Evolutionary conservation across 2,329 filamentous ascomycete genomes (phyloP), one percentile per base, ranked within the genome.

Genomic region (Fusarium sp.): DNA sequence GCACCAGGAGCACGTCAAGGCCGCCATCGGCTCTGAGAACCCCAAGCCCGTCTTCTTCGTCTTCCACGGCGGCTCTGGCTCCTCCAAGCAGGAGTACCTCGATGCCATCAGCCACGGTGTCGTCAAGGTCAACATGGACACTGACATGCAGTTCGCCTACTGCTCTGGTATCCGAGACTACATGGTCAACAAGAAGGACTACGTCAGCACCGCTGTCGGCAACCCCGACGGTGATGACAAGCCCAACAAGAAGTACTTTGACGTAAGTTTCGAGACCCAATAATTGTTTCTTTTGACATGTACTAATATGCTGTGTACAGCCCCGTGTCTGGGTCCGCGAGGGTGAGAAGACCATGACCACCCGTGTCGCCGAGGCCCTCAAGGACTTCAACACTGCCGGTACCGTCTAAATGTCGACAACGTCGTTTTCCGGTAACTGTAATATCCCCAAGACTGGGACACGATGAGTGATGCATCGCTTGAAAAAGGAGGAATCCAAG

Each of bases 41-140:
- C 90, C 94, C 83, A 98, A 98, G 93, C 97, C 97, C 78, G 94
- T 98, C 83, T 98, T 95, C 92, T 95, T 99, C 82, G 97, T 99
- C 85, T 99, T 99, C 93, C 97, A 99, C 90, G 97, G 97, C 82
- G 97, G 97, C 81, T 97, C 94, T 75, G 97, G 97, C 78, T 97
- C 94, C 77, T 89, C 90, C 84, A 97, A 98, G 89, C 86, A 94
- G 79, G 97, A 99, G 88, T 99, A 94, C 90, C 89, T 88, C 75
- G 91, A 95, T 80, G 96, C 95, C 82, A 98, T 98, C 85, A 87
- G 88, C 83, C 93, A 96, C 86, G 97, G 97, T 89, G 96, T 99
- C 79, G 93, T 98, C 88, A 99, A 99, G 93, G 97, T 99, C 87
- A 99, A 99, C 89, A 89, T 99, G 81, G 97, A 99, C 87, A 99